These are phyloP conservation scores for Blastobotrys indianensis DNA, from an alignment of 1,139 yeast species.

Conservation along the genomic window DNA sequence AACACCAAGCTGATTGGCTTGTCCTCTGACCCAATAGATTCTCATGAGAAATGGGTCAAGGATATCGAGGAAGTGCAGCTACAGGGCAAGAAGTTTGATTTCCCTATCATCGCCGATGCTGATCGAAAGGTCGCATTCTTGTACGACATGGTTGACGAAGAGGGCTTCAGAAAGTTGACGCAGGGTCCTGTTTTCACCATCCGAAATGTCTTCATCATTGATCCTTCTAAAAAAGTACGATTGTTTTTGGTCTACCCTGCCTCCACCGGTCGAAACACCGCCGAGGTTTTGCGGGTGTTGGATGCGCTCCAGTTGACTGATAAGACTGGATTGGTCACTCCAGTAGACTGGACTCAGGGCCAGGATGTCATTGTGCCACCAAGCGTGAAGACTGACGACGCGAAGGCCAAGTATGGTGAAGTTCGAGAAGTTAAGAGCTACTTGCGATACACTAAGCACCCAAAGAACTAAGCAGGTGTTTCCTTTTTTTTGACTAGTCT, in stretches of 20 bases:
- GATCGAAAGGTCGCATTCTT: conserved; percentile 72
- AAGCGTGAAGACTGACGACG: conserved; percentile 70
- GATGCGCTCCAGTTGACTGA: conserved; percentile 83
- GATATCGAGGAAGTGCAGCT: conserved; percentile 76
- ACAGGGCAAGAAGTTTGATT: conserved; percentile 59
- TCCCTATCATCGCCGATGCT: conserved; percentile 85
- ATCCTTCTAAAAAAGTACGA: conserved; percentile 80
- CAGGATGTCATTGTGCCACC: conserved; percentile 90
- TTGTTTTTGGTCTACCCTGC: conserved; percentile 83
- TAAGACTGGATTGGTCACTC: conserved; percentile 75
- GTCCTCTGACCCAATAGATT: conserved; percentile 71
- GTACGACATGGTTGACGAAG: conserved; percentile 89
- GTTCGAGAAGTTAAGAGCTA: conserved; percentile 79
- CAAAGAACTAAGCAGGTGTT: conserved; percentile 3
- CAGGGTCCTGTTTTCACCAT: conserved; percentile 67
- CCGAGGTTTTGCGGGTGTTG: conserved; percentile 79
- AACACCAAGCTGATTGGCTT: conserved; percentile 80
- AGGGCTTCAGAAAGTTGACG: conserved; percentile 71
- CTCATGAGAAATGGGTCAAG: conserved; percentile 76
- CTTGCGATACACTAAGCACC: conserved; percentile 48
- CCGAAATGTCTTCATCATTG: conserved; percentile 84
- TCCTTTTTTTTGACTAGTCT: too few species aligned
- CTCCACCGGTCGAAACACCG: conserved; percentile 83
- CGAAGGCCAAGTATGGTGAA: conserved; percentile 73
- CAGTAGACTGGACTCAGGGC: conserved; percentile 67